Evolutionary conservation across 2,329 filamentous ascomycete genomes (phyloP).

Genomic region (Chrysoporthe deuterocubensis): DNA sequence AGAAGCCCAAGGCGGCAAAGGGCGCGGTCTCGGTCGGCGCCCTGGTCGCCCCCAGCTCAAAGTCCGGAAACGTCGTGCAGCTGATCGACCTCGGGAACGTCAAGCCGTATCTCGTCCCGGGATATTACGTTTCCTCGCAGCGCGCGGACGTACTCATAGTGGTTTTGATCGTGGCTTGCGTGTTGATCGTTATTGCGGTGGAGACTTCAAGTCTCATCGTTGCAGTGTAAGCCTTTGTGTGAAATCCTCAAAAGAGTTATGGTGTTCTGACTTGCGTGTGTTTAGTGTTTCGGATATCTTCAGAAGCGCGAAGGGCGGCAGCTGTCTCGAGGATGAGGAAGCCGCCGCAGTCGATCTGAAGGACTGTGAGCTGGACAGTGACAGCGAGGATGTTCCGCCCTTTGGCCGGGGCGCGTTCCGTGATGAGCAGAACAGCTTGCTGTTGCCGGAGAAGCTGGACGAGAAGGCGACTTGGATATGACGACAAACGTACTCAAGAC

Average conservation of each 20-base stretch:
- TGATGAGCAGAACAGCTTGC: not conserved
- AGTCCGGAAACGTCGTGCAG: not conserved
- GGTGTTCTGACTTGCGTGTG: not conserved
- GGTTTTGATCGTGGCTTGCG: conserved; percentile 36
- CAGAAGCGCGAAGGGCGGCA: not conserved
- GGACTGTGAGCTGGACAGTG: not conserved
- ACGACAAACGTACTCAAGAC: not conserved
- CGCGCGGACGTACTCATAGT: conserved; percentile 39
- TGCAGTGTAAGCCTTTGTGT: conserved; percentile 29
- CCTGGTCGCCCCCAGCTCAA: conserved; percentile 14
- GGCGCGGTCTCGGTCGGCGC: conserved; percentile 22
- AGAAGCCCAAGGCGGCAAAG: not conserved
- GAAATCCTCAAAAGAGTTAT: not conserved
- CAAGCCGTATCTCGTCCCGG: conserved; percentile 11
- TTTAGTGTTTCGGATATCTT: not conserved
- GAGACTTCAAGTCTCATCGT: conserved; percentile 34
- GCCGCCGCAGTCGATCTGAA: not conserved
- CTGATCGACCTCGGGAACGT: not conserved
- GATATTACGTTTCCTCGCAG: conserved; percentile 21
- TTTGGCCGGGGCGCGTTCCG: not conserved
- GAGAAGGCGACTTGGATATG: conserved; percentile 1
- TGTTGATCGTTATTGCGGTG: conserved; percentile 37
- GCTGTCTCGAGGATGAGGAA: not conserved
- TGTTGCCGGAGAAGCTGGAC: not conserved
- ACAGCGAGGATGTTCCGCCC: not conserved